These are phyloP conservation scores for Chaetoscypha palmicola DNA, from an alignment of 2,329 filamentous ascomycete genomes.

Conservation along the genomic window DNA sequence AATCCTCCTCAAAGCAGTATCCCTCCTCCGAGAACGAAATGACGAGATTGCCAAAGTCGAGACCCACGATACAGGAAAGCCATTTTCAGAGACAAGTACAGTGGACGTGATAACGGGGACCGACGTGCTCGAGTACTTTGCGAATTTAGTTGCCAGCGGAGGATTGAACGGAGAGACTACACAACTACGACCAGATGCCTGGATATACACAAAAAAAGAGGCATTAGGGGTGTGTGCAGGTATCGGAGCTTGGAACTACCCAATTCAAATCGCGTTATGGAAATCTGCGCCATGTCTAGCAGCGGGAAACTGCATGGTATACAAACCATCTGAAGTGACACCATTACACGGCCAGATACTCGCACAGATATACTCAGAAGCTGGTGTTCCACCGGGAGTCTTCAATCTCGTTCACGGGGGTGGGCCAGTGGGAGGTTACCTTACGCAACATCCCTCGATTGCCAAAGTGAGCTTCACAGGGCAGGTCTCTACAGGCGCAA, in stretches of 20 bases:
- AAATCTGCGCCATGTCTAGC: slow-evolving; percentile 81
- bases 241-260: slow-evolving; percentile 90
- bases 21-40: slow-evolving; percentile 67
- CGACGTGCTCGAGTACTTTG: slow-evolving; percentile 82
- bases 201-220: slow-evolving; percentile 77
- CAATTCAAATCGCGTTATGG: slow-evolving; percentile 85
- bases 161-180: slow-evolving; percentile 76
- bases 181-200: slow-evolving; percentile 66
- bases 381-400: slow-evolving; percentile 72
- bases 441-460: slow-evolving; percentile 65
- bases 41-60: slow-evolving; percentile 73
- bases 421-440: slow-evolving; percentile 67
- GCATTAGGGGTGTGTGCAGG: slow-evolving; percentile 77
- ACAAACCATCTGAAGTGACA: slow-evolving; percentile 84
- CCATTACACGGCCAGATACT: slow-evolving; percentile 73
- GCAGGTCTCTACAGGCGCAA: slow-evolving; percentile 75
- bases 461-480: slow-evolving; percentile 88
- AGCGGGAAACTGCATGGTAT: slow-evolving; percentile 84
- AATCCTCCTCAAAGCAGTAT: slow-evolving; percentile 70
- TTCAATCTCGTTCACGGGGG: slow-evolving; percentile 84
- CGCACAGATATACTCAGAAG: slow-evolving; percentile 69
- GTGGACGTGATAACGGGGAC: slow-evolving; percentile 79
- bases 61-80: slow-evolving; percentile 80
- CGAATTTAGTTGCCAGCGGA: slow-evolving; percentile 68
- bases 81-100: slow-evolving; percentile 74